A percentile compares a stretch with the other conserved stretches of the same genome.
Evolutionary conservation across 2,329 filamentous ascomycete species (phyloP).

Genomic region (Trichoderma aggressivum): DNA sequence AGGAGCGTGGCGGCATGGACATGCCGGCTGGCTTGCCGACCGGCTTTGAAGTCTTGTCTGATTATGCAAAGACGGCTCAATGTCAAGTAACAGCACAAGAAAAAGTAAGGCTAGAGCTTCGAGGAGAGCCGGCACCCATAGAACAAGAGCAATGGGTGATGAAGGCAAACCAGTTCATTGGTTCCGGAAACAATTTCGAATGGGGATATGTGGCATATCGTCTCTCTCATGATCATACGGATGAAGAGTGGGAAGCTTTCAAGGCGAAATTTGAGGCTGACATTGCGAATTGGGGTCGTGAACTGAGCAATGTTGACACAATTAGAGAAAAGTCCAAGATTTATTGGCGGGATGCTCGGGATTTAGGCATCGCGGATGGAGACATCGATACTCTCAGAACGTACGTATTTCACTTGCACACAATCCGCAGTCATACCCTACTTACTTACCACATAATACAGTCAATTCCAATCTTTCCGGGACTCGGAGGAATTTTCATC

Average conservation of each 20-base stretch:
- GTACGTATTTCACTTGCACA: constrained; percentile 18
- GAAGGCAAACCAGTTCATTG: neutral
- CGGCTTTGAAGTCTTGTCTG: neutral
- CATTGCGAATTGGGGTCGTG: constrained; percentile 27
- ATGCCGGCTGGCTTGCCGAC: neutral
- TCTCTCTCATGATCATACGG: constrained; percentile 20
- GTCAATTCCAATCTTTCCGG: neutral
- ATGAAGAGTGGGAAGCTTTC: constrained; percentile 27
- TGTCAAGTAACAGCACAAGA: constrained; percentile 6
- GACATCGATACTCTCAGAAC: constrained; percentile 25
- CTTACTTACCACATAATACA: neutral
- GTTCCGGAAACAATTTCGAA: neutral
- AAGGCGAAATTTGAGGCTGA: constrained; percentile 27
- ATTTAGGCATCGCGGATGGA: constrained; percentile 19
- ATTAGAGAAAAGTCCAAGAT: constrained; percentile 23
- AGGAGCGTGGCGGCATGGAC: neutral
- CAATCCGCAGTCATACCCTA: neutral
- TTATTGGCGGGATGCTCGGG: constrained; percentile 25
- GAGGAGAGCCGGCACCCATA: constrained; percentile 10
- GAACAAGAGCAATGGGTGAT: constrained; percentile 2
- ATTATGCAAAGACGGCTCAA: neutral
- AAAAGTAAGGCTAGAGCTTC: constrained; percentile 18
- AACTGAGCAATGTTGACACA: constrained; percentile 2
- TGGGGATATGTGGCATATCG: constrained; percentile 29
- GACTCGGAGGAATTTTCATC: neutral